Percentiles rank a stretch among this genome's conserved stretches.
Evolutionary conservation across 108 stramenopile species (phyloP).

Genomic region (Nitzschia sp.): DNA sequence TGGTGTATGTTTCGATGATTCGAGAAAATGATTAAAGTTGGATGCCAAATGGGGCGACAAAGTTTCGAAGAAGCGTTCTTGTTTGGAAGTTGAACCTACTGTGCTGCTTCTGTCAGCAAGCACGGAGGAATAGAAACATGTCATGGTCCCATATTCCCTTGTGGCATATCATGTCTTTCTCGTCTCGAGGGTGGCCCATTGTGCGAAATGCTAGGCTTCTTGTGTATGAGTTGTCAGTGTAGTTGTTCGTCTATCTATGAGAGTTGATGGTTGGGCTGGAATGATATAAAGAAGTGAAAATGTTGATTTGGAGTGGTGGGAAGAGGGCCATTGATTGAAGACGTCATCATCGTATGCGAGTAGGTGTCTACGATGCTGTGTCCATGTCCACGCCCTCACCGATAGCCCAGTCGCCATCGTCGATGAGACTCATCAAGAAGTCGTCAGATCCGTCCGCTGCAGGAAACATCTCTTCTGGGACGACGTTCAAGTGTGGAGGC

Average conservation of each 20-base stretch:
- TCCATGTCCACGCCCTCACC: slow-evolving; percentile 66
- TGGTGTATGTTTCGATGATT: no score
- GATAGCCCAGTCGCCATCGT: slow-evolving; percentile 62
- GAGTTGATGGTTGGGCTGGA: background rate
- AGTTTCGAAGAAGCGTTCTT: background rate
- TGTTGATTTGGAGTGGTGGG: background rate
- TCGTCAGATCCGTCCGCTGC: slow-evolving; percentile 42
- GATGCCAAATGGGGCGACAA: background rate
- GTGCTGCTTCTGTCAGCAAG: background rate
- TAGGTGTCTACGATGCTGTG: slow-evolving; percentile 12
- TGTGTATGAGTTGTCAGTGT: no score
- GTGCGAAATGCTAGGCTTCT: no score
- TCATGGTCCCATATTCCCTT: background rate
- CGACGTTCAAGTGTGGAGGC: slow-evolving; percentile 41
- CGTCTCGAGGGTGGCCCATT: no score
- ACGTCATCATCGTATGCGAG: background rate
- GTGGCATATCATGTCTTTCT: no score
- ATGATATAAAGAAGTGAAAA: background rate
- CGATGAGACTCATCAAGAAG: slow-evolving; percentile 49
- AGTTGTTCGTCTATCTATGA: slow-evolving; percentile 4
- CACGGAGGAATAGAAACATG: background rate
- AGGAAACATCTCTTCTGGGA: slow-evolving; percentile 54
- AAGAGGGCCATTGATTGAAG: background rate
- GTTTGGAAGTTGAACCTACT: background rate
- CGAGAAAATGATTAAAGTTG: no score